Conservation (phyloP, 2,329 filamentous ascomycete species). For the Penicillium decumbens region DNA sequence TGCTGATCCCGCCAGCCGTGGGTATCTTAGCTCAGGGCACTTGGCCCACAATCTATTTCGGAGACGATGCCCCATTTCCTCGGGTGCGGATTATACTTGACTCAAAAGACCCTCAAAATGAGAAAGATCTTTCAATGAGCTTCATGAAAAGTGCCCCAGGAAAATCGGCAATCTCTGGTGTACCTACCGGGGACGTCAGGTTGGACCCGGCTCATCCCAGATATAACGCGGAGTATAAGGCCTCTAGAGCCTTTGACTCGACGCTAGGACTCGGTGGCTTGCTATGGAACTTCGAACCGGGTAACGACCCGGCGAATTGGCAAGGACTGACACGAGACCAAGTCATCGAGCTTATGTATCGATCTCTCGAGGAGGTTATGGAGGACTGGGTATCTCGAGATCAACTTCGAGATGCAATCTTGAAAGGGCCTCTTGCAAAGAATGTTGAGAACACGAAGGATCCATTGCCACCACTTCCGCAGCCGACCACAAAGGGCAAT, state of each 20-base stretch:
- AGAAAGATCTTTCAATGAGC: background rate
- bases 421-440: background rate
- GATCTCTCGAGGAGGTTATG: background rate
- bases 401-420: background rate
- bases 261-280: background rate
- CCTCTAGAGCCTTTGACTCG: background rate
- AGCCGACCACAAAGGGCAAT: slow-evolving; percentile 6
- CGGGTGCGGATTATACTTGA: slow-evolving; percentile 9
- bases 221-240: background rate
- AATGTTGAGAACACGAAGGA: slow-evolving; percentile 12
- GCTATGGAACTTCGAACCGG: background rate
- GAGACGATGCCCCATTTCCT: slow-evolving; percentile 11
- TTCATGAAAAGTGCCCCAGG: background rate
- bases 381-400: background rate
- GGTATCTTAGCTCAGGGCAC: background rate
- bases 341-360: background rate
- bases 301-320: background rate
- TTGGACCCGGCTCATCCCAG: background rate
- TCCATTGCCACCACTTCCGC: slow-evolving; percentile 21
- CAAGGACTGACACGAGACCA: background rate
- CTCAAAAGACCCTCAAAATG: background rate
- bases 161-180: background rate
- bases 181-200: background rate
- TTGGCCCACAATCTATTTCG: slow-evolving; percentile 9
- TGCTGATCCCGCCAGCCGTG: background rate